Evolutionary conservation across 257 asterid genomes (phyloP).

Genomic region (Coffea canephora): DNA sequence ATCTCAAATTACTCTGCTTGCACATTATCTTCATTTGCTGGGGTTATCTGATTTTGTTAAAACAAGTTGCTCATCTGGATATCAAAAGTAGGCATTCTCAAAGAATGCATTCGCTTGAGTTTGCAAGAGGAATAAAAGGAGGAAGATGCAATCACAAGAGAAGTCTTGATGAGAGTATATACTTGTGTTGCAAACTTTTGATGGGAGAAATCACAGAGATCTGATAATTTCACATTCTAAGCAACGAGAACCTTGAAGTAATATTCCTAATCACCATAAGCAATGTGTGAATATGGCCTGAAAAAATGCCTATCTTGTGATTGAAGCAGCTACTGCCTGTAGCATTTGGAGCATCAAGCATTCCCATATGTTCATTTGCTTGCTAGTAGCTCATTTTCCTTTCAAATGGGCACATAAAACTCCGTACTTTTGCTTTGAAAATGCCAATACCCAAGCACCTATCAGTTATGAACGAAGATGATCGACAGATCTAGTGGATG

Average conservation of each 20-base stretch:
- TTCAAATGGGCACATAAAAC: background rate
- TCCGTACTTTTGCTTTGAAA: background rate
- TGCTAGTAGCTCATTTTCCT: background rate
- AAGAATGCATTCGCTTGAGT: no score
- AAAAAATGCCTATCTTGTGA: no score
- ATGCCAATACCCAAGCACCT: background rate
- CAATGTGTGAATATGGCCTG: background rate
- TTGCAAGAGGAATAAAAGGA: background rate
- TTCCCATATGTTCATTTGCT: background rate
- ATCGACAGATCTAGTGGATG: background rate
- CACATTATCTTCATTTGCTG: background rate
- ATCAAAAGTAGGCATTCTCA: no score
- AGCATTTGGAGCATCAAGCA: background rate
- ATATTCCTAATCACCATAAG: no score
- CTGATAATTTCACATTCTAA: no score
- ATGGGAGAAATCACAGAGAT: no score
- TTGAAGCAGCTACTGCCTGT: background rate
- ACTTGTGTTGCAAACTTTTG: background rate
- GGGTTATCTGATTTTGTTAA: background rate
- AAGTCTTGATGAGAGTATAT: no score
- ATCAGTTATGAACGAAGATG: background rate
- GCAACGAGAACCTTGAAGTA: no score
- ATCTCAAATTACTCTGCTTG: background rate
- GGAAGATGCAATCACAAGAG: background rate
- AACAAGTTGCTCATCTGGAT: no score